Base-by-base conservation (phyloP, 2,329 filamentous ascomycete species). In the Cordyceps javanica region DNA sequence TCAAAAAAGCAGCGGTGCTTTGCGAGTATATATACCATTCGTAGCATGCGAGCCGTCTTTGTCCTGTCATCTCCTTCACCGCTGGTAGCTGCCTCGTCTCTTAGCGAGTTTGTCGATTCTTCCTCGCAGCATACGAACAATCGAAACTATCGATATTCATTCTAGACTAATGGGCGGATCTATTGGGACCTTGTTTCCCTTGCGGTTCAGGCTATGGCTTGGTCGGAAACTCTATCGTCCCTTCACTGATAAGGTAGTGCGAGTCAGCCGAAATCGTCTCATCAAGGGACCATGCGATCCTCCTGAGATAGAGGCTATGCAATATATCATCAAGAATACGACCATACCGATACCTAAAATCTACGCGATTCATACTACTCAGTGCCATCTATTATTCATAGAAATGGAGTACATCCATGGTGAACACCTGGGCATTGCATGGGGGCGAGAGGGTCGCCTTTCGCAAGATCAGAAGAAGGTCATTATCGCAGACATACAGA, bases 231-330 rank as follows among this genome's bases (percentile, higher is more conserved):
- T 69, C 9, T 70, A 64, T 52, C 21, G 13, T 16, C 58, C 38
- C 9, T 6, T 11, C 14, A 13, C 14, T 2, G 23, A 9, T 8
- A 44, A 44, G 30, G 30, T 16, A 9, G 26, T 60, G 1, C 63
- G 67, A 61, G 64, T 68, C 1, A 69, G 68, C 61, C 63, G 60
- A 64, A 61, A 66, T 51, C 64, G 67, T 38, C 32, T 69, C 51
- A 66, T 69, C 59, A 69, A 68, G 56, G 66, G 67, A 58, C 68
- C 67, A 62, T 67, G 65, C 55, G 55, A 61, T 19, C 67, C 65
- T 5, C 53, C 64, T 1, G 67, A 70, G 59, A 58, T 69, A 5
- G 67, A 69, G 52, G 68, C 66, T 13, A 65, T 70, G 64, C 63
- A 65, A 51, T 70, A 69, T 50, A 57, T 70, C 54, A 62, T 66